These are phyloP conservation scores for Calonectria fujianensis DNA, from an alignment of 2,329 filamentous ascomycete species.

Conservation along the genomic window DNA sequence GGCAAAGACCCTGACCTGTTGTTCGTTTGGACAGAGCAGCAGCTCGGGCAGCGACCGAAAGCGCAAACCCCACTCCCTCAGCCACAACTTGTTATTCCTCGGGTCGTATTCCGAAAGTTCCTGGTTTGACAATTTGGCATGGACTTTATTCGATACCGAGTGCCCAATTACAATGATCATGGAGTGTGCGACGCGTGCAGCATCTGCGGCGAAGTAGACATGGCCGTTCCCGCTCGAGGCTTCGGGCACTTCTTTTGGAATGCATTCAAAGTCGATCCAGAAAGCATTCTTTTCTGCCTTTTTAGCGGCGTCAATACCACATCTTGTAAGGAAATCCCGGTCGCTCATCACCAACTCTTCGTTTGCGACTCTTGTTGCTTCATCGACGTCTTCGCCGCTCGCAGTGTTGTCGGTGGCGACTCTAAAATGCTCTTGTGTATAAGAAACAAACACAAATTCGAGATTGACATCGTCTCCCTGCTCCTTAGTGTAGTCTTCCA, in stretches of 20 bases:
- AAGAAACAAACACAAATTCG: slow-evolving; percentile 64
- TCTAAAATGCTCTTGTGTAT: slow-evolving; percentile 63
- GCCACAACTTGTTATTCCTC: slow-evolving; percentile 44
- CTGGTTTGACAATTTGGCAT: slow-evolving; percentile 47
- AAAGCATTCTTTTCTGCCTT: slow-evolving; percentile 62
- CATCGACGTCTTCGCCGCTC: slow-evolving; percentile 40
- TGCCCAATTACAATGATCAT: slow-evolving; percentile 64
- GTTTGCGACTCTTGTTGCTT: slow-evolving; percentile 45
- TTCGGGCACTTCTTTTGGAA: slow-evolving; percentile 59
- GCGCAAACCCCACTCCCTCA: slow-evolving; percentile 65
- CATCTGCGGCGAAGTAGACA: slow-evolving; percentile 67
- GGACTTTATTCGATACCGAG: slow-evolving; percentile 28
- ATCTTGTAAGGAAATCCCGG: slow-evolving; percentile 56
- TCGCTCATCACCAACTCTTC: slow-evolving; percentile 48
- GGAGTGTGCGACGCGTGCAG: slow-evolving; percentile 64
- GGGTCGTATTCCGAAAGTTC: slow-evolving; percentile 48
- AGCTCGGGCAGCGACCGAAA: slow-evolving; percentile 68
- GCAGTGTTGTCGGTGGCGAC: slow-evolving; percentile 51
- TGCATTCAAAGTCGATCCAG: slow-evolving; percentile 66
- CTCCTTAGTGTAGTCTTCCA: slow-evolving; percentile 50
- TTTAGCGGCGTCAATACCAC: slow-evolving; percentile 62
- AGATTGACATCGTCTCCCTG: slow-evolving; percentile 51
- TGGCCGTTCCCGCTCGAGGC: slow-evolving; percentile 52
- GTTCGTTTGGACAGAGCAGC: slow-evolving; percentile 48
- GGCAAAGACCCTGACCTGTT: slow-evolving; percentile 44